These are phyloP conservation scores for Bruguiera parviflora DNA, from an alignment of 345 rosid genomes.

Conservation along the genomic window DNA sequence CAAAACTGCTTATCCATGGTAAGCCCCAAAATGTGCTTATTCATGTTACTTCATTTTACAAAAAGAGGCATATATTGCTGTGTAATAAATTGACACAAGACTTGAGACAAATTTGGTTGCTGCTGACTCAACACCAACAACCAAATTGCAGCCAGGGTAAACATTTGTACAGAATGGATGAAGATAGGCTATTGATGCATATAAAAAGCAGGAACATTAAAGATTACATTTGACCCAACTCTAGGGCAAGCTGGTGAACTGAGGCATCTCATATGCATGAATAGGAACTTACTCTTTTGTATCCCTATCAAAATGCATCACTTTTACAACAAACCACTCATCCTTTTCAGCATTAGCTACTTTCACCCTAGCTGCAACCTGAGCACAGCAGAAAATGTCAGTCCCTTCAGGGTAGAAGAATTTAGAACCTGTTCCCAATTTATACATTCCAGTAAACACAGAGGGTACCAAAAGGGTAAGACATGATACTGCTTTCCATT, in stretches of 20 bases:
- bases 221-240: not conserved
- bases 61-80: not conserved
- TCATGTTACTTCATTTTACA: not conserved
- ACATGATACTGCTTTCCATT: not conserved
- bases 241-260: not conserved
- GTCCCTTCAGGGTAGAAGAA: conserved; percentile 10
- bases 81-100: too few relatives aligned
- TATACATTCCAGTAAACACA: not conserved
- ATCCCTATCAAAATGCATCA: conserved; percentile 82
- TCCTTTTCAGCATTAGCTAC: conserved; percentile 78
- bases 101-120: too few relatives aligned
- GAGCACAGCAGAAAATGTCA: conserved; percentile 17
- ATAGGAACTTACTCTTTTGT: conserved; percentile 72
- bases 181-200: too few relatives aligned
- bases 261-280: conserved; percentile 4
- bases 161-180: too few relatives aligned
- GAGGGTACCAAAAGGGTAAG: not conserved
- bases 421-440: not conserved
- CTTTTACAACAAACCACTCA: conserved; percentile 93
- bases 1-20: not conserved
- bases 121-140: too few relatives aligned
- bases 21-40: not conserved
- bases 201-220: not conserved
- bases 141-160: too few relatives aligned
- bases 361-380: conserved; percentile 95